Evolutionary conservation across 805 yeast genomes (phyloP), one percentile per base, ranked within the genome.

Genomic region (Tetrapisispora phaffii): DNA sequence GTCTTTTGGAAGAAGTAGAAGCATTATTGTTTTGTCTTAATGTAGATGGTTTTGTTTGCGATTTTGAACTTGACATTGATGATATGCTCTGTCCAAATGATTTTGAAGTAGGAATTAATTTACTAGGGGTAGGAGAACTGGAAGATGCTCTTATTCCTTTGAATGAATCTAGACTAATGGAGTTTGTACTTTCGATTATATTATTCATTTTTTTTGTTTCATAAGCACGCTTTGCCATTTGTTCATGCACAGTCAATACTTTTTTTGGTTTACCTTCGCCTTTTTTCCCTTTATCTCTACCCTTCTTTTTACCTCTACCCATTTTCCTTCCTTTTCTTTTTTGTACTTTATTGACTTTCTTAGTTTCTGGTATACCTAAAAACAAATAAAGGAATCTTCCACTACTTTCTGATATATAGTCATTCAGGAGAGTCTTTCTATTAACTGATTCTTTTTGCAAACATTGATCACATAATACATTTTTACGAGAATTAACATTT

Each of bases 321-420:
- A 57, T 51, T 41, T 68, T 66, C 45, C 72, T 64, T 4, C 54
- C 54, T 19, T 51, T 46, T 53, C 60, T 47, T 65, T 57, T 19
- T 41, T 50, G 43, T 24, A 48, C 40, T 35, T 44, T 48, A 29
- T 42, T 43, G 7, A 47, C 33, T 37, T 44, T 34, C 36, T 45
- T 39, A 21, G 53, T 49, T 40, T 68, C 80, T 50, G 71, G 73
- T 34, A 77, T 66, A 0, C 79, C 79, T 26, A 78, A 58, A 23
- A 73, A 62, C 13, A 64, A 70, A 41, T 65, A 71, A 17, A 77
- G 57, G 47, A 77, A 77, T 19, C 55, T 65, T 13, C 73, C 77
- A 45, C 70, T 71, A 24, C 63, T 57, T 51, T 77, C 81, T 44
- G 74, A 69, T 1, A 69, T 61, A 46, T 69, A 70, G 5, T 50